These are phyloP conservation scores for Coemansia sp. DNA, from an alignment of 192 early-diverging fungal genomes.

Conservation along the genomic window DNA sequence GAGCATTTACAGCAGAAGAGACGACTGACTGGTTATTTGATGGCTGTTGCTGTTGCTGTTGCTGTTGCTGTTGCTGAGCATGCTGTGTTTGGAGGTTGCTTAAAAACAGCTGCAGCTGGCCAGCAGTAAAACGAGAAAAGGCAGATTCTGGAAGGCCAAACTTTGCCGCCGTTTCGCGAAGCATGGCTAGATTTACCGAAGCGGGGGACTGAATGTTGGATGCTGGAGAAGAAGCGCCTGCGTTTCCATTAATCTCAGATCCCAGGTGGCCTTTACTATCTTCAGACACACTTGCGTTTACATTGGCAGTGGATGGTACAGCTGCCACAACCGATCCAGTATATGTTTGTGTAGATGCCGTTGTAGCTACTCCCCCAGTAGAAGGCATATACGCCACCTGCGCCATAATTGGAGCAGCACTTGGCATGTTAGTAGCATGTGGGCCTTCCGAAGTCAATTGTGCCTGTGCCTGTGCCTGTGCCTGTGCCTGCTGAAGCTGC, in stretches of 20 bases:
- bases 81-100: conserved; percentile 41
- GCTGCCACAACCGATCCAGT: not conserved
- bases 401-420: not conserved
- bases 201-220: not conserved
- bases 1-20: conserved; percentile 3
- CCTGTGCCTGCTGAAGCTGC: conserved; percentile 29
- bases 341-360: not conserved
- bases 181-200: conserved; percentile 14
- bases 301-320: not conserved
- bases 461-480: conserved; percentile 13
- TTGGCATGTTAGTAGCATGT: not conserved
- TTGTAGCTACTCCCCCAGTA: not conserved
- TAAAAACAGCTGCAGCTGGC: conserved; percentile 37
- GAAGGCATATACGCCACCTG: not conserved
- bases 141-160: conserved; percentile 29
- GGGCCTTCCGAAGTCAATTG: conserved; percentile 10
- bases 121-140: conserved; percentile 21
- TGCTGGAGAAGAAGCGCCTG: not conserved
- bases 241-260: conserved; percentile 4
- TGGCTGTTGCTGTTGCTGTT: not conserved
- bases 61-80: conserved; percentile 12
- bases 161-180: conserved; percentile 38
- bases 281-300: not conserved
- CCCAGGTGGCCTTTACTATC: not conserved
- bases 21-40: conserved; percentile 8